Percentiles rank a stretch among this genome's conserved stretches.
These are phyloP conservation scores for Harrya chromipes DNA, from an alignment of 768 basidiomycete genomes.

Conservation along the genomic window DNA sequence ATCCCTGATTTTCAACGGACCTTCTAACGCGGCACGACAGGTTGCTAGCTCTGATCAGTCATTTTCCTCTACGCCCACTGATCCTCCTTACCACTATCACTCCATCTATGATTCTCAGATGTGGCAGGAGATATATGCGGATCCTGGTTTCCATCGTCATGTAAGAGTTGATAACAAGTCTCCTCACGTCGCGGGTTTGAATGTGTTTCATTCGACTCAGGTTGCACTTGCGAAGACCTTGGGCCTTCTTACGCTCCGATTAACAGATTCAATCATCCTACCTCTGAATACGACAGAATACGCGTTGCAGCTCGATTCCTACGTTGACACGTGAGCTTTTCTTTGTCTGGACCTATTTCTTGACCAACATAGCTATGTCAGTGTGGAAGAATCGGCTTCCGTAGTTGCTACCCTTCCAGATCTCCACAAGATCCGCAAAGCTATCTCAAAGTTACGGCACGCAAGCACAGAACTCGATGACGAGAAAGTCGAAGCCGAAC, in stretches of 20 bases:
- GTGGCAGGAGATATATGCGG: constrained; percentile 73
- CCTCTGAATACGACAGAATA: constrained; percentile 80
- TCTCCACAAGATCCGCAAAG: constrained; percentile 43
- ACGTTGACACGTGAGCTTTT: constrained; percentile 54
- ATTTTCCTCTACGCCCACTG: constrained; percentile 36
- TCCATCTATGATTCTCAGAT: constrained; percentile 68
- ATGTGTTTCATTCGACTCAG: constrained; percentile 28
- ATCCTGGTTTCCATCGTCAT: constrained; percentile 72
- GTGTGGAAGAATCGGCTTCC: constrained; percentile 49
- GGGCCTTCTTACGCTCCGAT: constrained; percentile 55
- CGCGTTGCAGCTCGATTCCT: constrained; percentile 55
- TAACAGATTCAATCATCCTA: constrained; percentile 58
- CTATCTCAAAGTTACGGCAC: constrained; percentile 45
- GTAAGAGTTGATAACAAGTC: constrained; percentile 34
- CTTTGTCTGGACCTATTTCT: constrained; percentile 23
- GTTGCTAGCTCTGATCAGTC: constrained; percentile 33
- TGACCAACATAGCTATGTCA: constrained; percentile 24
- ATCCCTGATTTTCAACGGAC: not conserved
- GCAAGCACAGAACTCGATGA: constrained; percentile 55
- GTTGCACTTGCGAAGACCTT: constrained; percentile 63
- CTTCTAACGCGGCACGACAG: constrained; percentile 13
- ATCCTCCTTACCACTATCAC: constrained; percentile 71
- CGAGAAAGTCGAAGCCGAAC: constrained; percentile 56
- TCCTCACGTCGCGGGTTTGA: not conserved
- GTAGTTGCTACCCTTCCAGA: constrained; percentile 19